A percentile compares a stretch with the other conserved stretches of the same genome.
Conservation (phyloP, 1,139 yeast species). For the Magnusiomyces tetraspermus region DNA sequence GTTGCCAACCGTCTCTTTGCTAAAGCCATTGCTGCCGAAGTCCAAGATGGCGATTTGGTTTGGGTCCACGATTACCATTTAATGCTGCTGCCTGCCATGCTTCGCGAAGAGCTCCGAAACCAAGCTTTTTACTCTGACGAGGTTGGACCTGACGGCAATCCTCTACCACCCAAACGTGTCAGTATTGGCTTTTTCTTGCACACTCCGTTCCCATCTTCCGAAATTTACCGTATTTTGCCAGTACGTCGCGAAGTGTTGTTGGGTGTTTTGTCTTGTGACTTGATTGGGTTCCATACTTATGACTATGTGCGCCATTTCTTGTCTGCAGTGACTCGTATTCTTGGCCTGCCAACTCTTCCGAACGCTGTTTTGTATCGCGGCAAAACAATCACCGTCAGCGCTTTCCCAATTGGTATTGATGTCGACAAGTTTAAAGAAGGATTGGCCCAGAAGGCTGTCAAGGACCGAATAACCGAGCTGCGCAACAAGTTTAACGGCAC, state of each 20-base stretch:
- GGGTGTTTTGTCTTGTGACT: conserved; percentile 89
- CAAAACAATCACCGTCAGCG: conserved; percentile 77
- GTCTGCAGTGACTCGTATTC: conserved; percentile 80
- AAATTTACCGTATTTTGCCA: conserved; percentile 88
- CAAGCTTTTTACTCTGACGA: conserved; percentile 16
- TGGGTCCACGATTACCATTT: conserved; percentile 98
- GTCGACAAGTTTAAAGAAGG: conserved; percentile 86
- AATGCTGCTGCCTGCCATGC: conserved; percentile 89
- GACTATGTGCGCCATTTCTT: conserved; percentile 98
- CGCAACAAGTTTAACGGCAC: conserved; percentile 55
- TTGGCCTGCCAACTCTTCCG: conserved; percentile 76
- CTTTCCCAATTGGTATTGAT: conserved; percentile 97
- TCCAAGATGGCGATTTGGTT: conserved; percentile 75
- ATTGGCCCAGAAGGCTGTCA: conserved; percentile 51
- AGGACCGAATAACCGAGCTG: conserved; percentile 54
- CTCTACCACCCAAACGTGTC: conserved; percentile 39
- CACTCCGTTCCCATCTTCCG: conserved; percentile 97
- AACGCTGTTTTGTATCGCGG: conserved; percentile 80
- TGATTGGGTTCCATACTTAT: conserved; percentile 97
- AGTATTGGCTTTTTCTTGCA: conserved; percentile 90
- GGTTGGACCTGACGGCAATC: not conserved
- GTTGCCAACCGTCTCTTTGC: conserved; percentile 88
- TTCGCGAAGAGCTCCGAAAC: conserved; percentile 52
- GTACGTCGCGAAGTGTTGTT: conserved; percentile 85
- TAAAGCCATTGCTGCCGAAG: conserved; percentile 56